Percentiles rank a stretch among this genome's conserved stretches.
phyloP scores from a whole-genome alignment of 2,329 filamentous ascomycete species.

The Allantophomopsis lycopodina region DNA sequence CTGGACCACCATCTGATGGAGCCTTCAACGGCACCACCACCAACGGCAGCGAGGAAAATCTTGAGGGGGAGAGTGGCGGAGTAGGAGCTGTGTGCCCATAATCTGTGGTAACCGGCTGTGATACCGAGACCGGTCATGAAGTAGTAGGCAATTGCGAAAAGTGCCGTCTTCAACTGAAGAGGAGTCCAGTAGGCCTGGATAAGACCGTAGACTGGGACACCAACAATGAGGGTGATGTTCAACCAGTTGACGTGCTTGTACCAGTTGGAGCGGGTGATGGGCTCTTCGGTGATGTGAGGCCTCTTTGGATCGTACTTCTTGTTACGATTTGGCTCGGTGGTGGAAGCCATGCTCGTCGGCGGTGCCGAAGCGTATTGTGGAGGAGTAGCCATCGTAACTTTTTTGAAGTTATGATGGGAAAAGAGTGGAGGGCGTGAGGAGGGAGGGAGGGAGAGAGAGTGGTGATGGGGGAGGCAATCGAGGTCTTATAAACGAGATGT shows the following conservation, averaged over 20 bases:
- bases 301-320: conserved; percentile 42
- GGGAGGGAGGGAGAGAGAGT: background rate
- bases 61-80: conserved; percentile 60
- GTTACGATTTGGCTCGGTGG: conserved; percentile 1
- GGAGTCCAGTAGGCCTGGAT: conserved; percentile 65
- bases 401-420: background rate
- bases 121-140: conserved; percentile 70
- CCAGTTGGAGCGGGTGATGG: conserved; percentile 69
- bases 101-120: conserved; percentile 63
- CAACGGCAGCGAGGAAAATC: conserved; percentile 65
- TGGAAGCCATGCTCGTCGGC: conserved; percentile 1
- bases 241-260: conserved; percentile 86
- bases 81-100: conserved; percentile 76
- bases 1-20: conserved; percentile 80
- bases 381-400: background rate
- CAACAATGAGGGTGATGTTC: conserved; percentile 64
- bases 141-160: conserved; percentile 66
- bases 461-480: background rate
- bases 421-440: background rate
- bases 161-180: conserved; percentile 50
- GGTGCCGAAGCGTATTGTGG: conserved; percentile 1
- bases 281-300: conserved; percentile 67
- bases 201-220: conserved; percentile 58
- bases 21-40: conserved; percentile 69
- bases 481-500: no score